Evolutionary conservation across 345 rosid species (phyloP), one percentile per base, ranked within the genome.

Genomic region (Brassica incana): DNA sequence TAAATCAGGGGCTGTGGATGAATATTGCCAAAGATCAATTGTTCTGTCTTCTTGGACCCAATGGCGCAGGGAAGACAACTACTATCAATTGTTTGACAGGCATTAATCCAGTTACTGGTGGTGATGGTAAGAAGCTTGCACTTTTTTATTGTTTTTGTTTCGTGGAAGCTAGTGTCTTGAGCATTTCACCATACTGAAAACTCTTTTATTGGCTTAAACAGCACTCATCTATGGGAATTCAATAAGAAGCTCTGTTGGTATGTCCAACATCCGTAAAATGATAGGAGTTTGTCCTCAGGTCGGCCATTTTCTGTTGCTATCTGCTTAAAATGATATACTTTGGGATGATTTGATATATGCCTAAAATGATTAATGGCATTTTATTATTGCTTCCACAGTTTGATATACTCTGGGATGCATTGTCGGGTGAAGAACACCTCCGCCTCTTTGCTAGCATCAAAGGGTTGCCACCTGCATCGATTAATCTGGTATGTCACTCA

Each of bases 271-370:
- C 80, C 87, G 85, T 67, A 85, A 82, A 82, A 79, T 88, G 18
- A 91, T 91, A 2, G 99, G 99, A 70, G 95, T 95, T 82, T 95
- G 97, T 85, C 99, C 97, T 65, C 99, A 91, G 97, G 99, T 95
- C 45, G 29, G 20, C 18, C 67, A 65, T 59, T 71, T 16, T 67
- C 2, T 16, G 43, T 50, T 56, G 43, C 64, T 67, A 61, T 50
- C 64, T 45, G 8, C 27, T 15, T 54, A 40, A 40, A 40, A 43
- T 9, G 48, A 43, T 43, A 43, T 43, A 43, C 50, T 48, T 14
- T 48, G 16, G 56, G 6, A 12, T 14, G 56, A 4, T 50, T 52
- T 52, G 59, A 52, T 52, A 45, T 12, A 52, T 15, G 58, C 58
- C 4, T 52, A 48, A 48, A 48, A 48, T 12, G 15, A 48, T 12